These are phyloP conservation scores for Colletotrichum sublineola DNA, from an alignment of 2,329 filamentous ascomycete genomes.

Conservation along the genomic window DNA sequence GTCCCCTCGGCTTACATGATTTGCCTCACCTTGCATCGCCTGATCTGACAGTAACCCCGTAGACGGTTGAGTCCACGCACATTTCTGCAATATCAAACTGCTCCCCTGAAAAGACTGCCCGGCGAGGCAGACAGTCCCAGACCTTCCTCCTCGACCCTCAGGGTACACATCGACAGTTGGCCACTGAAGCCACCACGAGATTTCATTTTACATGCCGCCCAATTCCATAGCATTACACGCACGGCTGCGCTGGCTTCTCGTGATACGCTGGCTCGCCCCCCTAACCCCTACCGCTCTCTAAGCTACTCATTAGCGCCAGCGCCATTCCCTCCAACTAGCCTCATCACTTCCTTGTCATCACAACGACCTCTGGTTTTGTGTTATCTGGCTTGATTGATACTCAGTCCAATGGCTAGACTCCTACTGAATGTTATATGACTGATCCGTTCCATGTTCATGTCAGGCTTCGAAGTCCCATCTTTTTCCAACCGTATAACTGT, in stretches of 20 bases:
- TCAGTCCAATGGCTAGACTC: not conserved
- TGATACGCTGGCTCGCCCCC: slow-evolving; percentile 16
- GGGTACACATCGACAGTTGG: not conserved
- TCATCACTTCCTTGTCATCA: slow-evolving; percentile 28
- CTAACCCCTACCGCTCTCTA: not conserved
- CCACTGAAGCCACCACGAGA: not conserved
- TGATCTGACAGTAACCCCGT: not conserved
- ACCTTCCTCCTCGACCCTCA: not conserved
- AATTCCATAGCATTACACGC: not conserved
- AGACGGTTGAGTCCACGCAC: not conserved
- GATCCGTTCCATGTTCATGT: not conserved
- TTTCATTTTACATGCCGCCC: not conserved
- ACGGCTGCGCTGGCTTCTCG: slow-evolving; percentile 7
- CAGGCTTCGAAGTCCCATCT: no score
- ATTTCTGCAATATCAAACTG: not conserved
- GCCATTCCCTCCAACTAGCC: not conserved
- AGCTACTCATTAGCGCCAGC: slow-evolving; percentile 8
- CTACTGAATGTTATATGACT: not conserved
- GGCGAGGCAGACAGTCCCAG: not conserved
- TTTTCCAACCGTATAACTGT: no score
- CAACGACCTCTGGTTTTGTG: not conserved
- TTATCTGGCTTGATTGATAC: not conserved
- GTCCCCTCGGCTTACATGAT: not conserved
- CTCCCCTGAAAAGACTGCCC: not conserved
- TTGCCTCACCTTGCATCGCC: not conserved